Percentiles rank a stretch among this genome's conserved stretches.
Conservation (phyloP, 306 rosid genomes). For the Delonix regia region DNA sequence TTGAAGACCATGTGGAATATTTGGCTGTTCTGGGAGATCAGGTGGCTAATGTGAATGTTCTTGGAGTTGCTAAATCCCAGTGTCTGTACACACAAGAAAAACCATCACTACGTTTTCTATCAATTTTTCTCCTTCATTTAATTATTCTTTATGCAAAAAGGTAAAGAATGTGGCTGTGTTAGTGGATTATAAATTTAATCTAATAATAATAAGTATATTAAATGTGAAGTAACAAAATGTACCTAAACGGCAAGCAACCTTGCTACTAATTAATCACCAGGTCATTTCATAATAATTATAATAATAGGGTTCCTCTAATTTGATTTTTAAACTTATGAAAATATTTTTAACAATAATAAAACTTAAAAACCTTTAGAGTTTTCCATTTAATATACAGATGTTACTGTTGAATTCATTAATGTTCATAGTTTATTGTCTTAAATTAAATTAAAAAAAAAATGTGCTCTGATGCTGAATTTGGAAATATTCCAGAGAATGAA, state of each 20-base stretch:
- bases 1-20: conserved; percentile 49
- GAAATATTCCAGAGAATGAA: background rate
- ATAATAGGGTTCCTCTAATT: background rate
- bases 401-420: too few species aligned
- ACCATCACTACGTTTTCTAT: background rate
- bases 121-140: background rate
- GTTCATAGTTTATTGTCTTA: too few species aligned
- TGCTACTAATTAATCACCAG: too few species aligned
- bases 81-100: conserved; percentile 34
- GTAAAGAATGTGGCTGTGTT: background rate
- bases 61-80: conserved; percentile 47
- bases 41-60: conserved; percentile 42
- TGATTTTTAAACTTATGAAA: too few species aligned
- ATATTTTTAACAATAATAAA: too few species aligned
- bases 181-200: background rate
- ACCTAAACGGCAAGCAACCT: too few species aligned
- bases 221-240: too few species aligned
- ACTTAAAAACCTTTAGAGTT: too few species aligned
- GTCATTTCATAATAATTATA: background rate
- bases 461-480: background rate
- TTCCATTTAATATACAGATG: too few species aligned
- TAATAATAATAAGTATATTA: background rate
- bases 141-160: background rate
- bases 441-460: too few species aligned
- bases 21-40: conserved; percentile 56